These are phyloP conservation scores for Tolypocladium cylindrosporum DNA, from an alignment of 2,329 filamentous ascomycete species.

Conservation along the genomic window DNA sequence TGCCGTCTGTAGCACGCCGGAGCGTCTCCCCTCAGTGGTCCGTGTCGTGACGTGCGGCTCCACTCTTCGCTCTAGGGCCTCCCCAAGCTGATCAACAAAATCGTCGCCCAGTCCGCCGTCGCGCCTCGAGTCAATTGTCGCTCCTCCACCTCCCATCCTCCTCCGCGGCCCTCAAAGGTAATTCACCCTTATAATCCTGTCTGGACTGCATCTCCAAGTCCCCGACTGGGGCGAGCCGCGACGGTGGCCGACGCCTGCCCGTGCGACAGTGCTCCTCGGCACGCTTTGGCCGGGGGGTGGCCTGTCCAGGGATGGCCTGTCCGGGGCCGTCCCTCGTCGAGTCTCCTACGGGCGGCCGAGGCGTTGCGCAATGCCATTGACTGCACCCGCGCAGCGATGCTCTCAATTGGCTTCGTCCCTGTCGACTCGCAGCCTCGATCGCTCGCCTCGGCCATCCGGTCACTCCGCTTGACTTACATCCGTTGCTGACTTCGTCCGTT, in stretches of 20 bases:
- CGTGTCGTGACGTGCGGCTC: constrained; percentile 8
- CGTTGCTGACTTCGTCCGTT: neutral
- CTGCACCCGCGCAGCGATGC: neutral
- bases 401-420: neutral
- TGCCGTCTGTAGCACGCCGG: neutral
- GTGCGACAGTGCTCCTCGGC: neutral
- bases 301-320: neutral
- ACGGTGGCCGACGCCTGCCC: neutral
- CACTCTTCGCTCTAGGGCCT: constrained; percentile 8
- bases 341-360: neutral
- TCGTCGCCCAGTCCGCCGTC: constrained; percentile 12
- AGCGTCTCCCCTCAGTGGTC: constrained; percentile 4
- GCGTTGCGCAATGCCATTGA: neutral
- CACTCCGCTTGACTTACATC: neutral
- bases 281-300: neutral
- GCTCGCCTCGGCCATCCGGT: neutral
- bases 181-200: neutral
- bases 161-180: constrained; percentile 7
- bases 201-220: neutral
- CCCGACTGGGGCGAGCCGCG: neutral
- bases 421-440: neutral
- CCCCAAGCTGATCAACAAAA: constrained; percentile 12
- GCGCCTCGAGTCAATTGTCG: constrained; percentile 7
- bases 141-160: constrained; percentile 8
- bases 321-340: neutral